These are phyloP conservation scores for Pleurotus cornucopiae DNA, from an alignment of 768 basidiomycete genomes.

Conservation along the genomic window DNA sequence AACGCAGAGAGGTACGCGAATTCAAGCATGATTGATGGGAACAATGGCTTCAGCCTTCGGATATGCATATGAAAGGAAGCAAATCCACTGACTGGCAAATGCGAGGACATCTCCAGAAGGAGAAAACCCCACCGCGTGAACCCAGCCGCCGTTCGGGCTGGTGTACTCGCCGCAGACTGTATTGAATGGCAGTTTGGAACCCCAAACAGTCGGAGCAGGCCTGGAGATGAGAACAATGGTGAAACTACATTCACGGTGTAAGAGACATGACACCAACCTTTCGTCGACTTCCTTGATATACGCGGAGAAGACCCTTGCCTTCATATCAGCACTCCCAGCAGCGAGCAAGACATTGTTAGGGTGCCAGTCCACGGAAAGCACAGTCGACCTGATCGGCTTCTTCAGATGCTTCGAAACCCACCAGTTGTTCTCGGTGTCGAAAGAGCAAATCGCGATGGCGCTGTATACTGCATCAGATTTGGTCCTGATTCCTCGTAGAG, in stretches of 20 bases:
- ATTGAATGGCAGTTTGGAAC: constrained; percentile 97
- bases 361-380: constrained; percentile 95
- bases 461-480: constrained; percentile 30
- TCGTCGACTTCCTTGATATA: constrained; percentile 98
- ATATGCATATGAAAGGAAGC: background rate
- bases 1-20: background rate
- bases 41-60: background rate
- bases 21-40: background rate
- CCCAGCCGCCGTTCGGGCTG: constrained; percentile 93
- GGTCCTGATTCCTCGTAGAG: background rate
- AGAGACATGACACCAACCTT: constrained; percentile 46
- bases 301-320: constrained; percentile 95
- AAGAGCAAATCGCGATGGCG: constrained; percentile 94
- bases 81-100: constrained; percentile 71
- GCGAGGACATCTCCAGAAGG: constrained; percentile 94
- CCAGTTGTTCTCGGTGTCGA: constrained; percentile 98
- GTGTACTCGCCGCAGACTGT: constrained; percentile 93
- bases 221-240: constrained; percentile 33
- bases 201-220: constrained; percentile 89
- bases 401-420: constrained; percentile 97
- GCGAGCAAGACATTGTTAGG: constrained; percentile 98
- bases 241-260: background rate
- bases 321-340: constrained; percentile 96
- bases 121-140: constrained; percentile 93
- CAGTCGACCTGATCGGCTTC: constrained; percentile 95